phyloP scores from a whole-genome alignment of 2,329 filamentous ascomycete species.

The Hypoxylon sp. region DNA sequence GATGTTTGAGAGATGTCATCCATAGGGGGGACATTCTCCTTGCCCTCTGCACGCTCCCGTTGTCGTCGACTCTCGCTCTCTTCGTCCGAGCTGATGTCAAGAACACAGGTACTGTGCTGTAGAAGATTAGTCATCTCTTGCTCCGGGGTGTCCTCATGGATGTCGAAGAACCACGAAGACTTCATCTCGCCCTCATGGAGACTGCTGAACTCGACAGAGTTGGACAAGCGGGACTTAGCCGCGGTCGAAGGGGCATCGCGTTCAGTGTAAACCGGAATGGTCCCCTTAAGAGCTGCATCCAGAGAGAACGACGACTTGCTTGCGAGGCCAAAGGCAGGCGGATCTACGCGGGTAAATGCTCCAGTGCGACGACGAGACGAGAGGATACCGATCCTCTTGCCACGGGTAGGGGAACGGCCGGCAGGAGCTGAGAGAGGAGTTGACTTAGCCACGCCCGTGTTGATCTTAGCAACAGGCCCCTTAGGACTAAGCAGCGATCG shows the following conservation, averaged over 20 bases:
- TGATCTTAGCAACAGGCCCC: constrained; percentile 64
- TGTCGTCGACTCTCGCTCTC: constrained; percentile 71
- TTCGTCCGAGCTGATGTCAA: constrained; percentile 93
- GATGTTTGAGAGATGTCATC: constrained; percentile 73
- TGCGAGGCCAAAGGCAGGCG: constrained; percentile 70
- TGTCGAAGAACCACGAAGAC: constrained; percentile 89
- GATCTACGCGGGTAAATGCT: constrained; percentile 77
- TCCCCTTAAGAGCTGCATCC: constrained; percentile 84
- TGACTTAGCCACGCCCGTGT: constrained; percentile 60
- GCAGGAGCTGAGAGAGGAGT: constrained; percentile 76
- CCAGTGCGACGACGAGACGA: constrained; percentile 75
- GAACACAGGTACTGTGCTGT: constrained; percentile 86
- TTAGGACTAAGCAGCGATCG: constrained; percentile 65
- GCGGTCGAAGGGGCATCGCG: constrained; percentile 52
- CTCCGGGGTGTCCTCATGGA: constrained; percentile 91
- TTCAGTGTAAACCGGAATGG: constrained; percentile 72
- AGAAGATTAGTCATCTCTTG: constrained; percentile 93
- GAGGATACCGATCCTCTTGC: constrained; percentile 76
- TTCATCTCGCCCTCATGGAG: constrained; percentile 65
- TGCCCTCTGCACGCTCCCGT: constrained; percentile 71
- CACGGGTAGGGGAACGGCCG: constrained; percentile 82
- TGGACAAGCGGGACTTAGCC: constrained; percentile 46
- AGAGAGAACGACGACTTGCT: constrained; percentile 77
- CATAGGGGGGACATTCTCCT: constrained; percentile 90
- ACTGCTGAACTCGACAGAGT: constrained; percentile 51